Base-by-base conservation (phyloP, 23 red algal genomes). In the Cyanidioschyzon merolae region DNA sequence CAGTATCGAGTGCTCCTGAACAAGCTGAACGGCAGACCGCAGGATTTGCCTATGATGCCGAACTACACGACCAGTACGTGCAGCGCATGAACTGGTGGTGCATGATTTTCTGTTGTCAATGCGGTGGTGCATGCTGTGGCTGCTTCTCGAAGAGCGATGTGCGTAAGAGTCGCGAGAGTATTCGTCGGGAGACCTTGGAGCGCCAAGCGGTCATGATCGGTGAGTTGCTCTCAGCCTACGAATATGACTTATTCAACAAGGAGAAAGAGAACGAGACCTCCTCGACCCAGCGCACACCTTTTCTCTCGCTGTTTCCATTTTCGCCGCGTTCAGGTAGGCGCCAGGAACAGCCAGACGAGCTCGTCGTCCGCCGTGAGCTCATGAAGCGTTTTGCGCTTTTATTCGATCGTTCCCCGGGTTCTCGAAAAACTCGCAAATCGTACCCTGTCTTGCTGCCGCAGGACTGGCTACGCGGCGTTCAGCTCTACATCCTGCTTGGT, bases 31-130 rank as follows among this genome's bases (percentile, higher is more conserved):
- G 45, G 21, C 7, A 71, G 16, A 71, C 63, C 29, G 63, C n/a
- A 7, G 63, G 32, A 35, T 7, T 17, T 25, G 63, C n/a, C 30
- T 71, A 71, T 35, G 63, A 71, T 71, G 29, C 63, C 2, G 16
- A 71, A 35, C n/a, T 71, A 7, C 63, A 71, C 63, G 63, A 71
- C 30, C 63, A 35, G 63, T 71, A 71, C 29, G 63, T 71, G 16
- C n/a, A 71, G 29, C 63, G 30, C 12, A 71, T 71, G 63, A 71
- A 35, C 63, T 32, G 32, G n/a, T 71, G 63, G 63, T 71, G 63
- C 29, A 71, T 71, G 63, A 71, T 71, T 7, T 71, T 71, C 32
- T 71, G 63, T 32, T 71, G 63, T 71, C 63, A 71, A 27, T 71
- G 63, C 29, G 32, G 63, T 7, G 63, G 63, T 12, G 63, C 63